Evolutionary conservation across 2,329 filamentous ascomycete species (phyloP), one percentile per base, ranked within the genome.

Genomic region (Ascochyta pisi): DNA sequence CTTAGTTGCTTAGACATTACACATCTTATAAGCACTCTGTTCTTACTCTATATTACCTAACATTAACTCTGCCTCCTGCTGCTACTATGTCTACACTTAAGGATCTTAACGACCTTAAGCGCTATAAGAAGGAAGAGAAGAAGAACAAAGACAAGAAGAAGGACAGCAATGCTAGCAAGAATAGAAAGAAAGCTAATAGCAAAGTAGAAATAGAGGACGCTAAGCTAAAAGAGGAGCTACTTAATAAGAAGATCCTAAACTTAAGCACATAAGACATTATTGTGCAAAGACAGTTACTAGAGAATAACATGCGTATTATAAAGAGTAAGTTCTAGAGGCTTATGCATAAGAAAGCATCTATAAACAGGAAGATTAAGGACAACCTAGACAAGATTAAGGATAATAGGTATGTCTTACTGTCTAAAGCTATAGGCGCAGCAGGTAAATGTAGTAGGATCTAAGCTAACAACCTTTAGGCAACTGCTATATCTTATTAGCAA

Each of bases 291-390:
- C 88, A 93, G 73, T 84, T 99, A 73, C 83, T 99, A 64, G 95
- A 99, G 79, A 99, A 99, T 78, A 95, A 99, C 78, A 90, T 95
- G 71, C 86, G 95, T 71, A 98, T 99, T 79, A 98, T 99, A 92
- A 94, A 90, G 84, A 96, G 92, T 83, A 95, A 99, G 79, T 92
- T 87, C 70, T 93, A 96, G 75, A 89, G 95, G 68, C 83, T 99
- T 80, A 90, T 89, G 69, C 95, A 99, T 72, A 95, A 99, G 81
- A 96, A 96, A 81, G 87, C 89, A 45, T 89, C 91, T 44, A 99
- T 99, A 95, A 88, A 88, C 54, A 94, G 98, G 78, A 98, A 97
- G 83, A 98, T 99, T 78, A 98, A 97, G 84, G 95, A 99, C 76
- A 99, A 99, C 73, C 81, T 91, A 71, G 96, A 99, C 68, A 99